Evolutionary conservation across 306 rosid genomes (phyloP), one percentile per base, ranked within the genome.

Genomic region (Prinsepia uniflora): DNA sequence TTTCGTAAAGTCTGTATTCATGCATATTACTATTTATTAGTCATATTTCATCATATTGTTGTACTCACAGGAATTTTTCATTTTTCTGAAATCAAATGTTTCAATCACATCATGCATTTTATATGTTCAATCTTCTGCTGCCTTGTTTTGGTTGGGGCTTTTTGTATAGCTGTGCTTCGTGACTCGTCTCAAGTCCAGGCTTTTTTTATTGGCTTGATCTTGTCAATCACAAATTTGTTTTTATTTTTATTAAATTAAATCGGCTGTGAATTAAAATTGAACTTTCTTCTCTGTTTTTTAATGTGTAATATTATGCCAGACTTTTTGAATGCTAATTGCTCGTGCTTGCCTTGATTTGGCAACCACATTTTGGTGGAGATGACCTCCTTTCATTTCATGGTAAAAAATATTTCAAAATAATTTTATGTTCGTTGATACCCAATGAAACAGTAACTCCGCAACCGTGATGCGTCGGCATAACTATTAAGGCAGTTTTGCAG

Each of bases 21-120:
- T 81, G 76, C 84, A 76, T 59, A 59, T 59, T 34, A 48, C 14
- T 24, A 24, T 24, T 24, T 24, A 24, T 41, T 68, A 57, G 60
- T 76, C 73, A 65, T 72, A 68, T 81, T 67, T 58, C 56, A 15
- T 70, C 24, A 7, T 49, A 56, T 56, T 70, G 75, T 71, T 71
- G 75, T 71, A 71, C 57, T 44, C 75, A 71, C 75, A 57, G 66
- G 18, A 71, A 43, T 56, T 52, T 20, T 46, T 10, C 70, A 46
- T 12, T 46, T 65, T 70, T 70, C 6, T 11, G 40, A 69, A 34
- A 55, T 57, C 74, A 70, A 71, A 71, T 71, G 75, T 44, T 68
- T 24, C 63, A 44, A 57, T 71, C 54, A 56, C 66, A 24, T 71
- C 66, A 45, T 71, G 75, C 75, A 71, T 71, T 42, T 24, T 44